phyloP scores from a whole-genome alignment of 768 basidiomycete genomes.

The Kwoniella europaea region DNA sequence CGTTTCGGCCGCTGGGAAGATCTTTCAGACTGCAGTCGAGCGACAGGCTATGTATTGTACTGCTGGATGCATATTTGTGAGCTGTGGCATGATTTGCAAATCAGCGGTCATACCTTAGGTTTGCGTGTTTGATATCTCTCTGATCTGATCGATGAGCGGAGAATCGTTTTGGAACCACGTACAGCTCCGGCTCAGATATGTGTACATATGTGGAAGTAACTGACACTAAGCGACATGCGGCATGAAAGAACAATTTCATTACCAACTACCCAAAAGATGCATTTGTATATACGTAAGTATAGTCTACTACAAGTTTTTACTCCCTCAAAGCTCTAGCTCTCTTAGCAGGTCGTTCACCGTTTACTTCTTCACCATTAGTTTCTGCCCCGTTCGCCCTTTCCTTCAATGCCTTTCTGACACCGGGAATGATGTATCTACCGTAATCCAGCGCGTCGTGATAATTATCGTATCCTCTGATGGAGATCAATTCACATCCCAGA shows the following conservation, averaged over 20 bases:
- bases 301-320: neutral
- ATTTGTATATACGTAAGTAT: neutral
- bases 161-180: too few species aligned
- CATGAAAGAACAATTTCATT: neutral
- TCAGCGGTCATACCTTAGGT: too few species aligned
- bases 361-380: conserved; percentile 8
- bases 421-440: conserved; percentile 45
- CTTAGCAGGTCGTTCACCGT: conserved; percentile 18
- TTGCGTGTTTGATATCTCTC: too few species aligned
- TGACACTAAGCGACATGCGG: too few species aligned
- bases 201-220: too few species aligned
- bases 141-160: too few species aligned
- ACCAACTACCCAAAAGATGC: neutral
- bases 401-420: conserved; percentile 29
- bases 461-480: conserved; percentile 46
- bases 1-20: conserved; percentile 12
- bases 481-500: conserved; percentile 39
- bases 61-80: neutral
- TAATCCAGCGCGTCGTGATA: conserved; percentile 46
- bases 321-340: conserved; percentile 25
- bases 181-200: too few species aligned
- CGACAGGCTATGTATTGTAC: too few species aligned
- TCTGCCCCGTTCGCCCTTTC: conserved; percentile 22
- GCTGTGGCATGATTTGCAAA: too few species aligned
- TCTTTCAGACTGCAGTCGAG: neutral